Evolutionary conservation across 306 rosid species (phyloP), one percentile per base, ranked within the genome.

Genomic region (Sphenostylis stenocarpa): DNA sequence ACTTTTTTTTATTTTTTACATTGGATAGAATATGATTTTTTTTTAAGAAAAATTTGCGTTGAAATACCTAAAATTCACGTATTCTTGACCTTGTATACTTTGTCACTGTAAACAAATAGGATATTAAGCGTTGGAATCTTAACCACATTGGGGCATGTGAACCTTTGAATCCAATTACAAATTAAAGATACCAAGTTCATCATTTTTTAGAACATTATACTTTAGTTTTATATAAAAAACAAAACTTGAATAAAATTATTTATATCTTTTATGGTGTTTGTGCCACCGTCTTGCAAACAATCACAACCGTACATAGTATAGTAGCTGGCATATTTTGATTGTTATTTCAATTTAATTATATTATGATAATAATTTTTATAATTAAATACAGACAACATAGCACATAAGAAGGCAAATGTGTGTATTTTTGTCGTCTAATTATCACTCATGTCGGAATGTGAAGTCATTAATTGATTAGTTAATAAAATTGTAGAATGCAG

Each of bases 91-190:
- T n/a, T n/a, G n/a, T n/a, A n/a, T n/a, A n/a, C n/a, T n/a, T n/a
- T n/a, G n/a, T n/a, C n/a, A n/a, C n/a, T n/a, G n/a, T n/a, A n/a
- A n/a, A n/a, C n/a, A n/a, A n/a, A n/a, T n/a, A n/a, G n/a, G n/a
- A n/a, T n/a, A n/a, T 56, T 41, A 14, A 36, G 16, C 5, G 14
- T 15, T 34, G 19, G 62, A 65, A 73, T 73, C 76, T 66, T 47
- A 66, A 55, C 36, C 53, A 62, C 43, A 33, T 16, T 16, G 49
- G 23, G 15, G 1, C 77, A 70, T 12, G 79, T 71, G 82, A 76
- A 64, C 56, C 8, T 7, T 3, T 53, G 76, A 43, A 77, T 71
- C 72, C 34, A 71, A 20, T 60, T 76, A 72, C 76, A 57, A 34
- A 45, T 48, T 48, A 31, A 60, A 75, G 33, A 71, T 44, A 72